These are phyloP conservation scores for Alternaria longipes DNA, from an alignment of 2,329 filamentous ascomycete species.

Conservation along the genomic window DNA sequence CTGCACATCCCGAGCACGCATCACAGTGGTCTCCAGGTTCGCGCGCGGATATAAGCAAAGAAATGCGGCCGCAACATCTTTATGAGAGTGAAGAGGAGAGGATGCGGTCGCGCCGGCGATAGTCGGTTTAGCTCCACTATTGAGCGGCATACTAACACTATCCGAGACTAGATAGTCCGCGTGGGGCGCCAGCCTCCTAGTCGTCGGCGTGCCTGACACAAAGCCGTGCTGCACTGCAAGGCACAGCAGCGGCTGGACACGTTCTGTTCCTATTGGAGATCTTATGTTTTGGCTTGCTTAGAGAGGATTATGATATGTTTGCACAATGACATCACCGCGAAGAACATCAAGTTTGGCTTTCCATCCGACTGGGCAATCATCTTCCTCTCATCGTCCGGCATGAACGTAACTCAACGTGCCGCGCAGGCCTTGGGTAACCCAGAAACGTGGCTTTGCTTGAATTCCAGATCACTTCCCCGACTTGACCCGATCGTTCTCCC, in stretches of 20 bases:
- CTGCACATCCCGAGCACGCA: constrained; percentile 16
- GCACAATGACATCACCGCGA: too few species aligned
- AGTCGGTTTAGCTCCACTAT: neutral
- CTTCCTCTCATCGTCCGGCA: too few species aligned
- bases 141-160: neutral
- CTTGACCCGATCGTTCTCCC: too few species aligned
- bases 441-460: too few species aligned
- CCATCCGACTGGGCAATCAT: too few species aligned
- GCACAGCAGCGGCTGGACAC: neutral
- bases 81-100: neutral
- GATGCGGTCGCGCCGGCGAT: neutral
- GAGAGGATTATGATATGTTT: too few species aligned
- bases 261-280: neutral
- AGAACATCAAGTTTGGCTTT: too few species aligned
- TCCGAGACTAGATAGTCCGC: neutral
- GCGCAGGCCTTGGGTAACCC: too few species aligned
- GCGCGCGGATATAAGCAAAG: neutral
- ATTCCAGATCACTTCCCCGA: too few species aligned
- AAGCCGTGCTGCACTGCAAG: neutral
- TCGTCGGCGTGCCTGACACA: neutral
- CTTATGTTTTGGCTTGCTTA: neutral
- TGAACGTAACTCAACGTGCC: too few species aligned
- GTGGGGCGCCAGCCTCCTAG: too few species aligned
- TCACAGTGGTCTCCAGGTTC: neutral
- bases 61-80: neutral